A percentile compares a stretch with the other conserved stretches of the same genome.
phyloP scores from a whole-genome alignment of 2,329 filamentous ascomycete species.

The Pseudopithomyces chartarum region DNA sequence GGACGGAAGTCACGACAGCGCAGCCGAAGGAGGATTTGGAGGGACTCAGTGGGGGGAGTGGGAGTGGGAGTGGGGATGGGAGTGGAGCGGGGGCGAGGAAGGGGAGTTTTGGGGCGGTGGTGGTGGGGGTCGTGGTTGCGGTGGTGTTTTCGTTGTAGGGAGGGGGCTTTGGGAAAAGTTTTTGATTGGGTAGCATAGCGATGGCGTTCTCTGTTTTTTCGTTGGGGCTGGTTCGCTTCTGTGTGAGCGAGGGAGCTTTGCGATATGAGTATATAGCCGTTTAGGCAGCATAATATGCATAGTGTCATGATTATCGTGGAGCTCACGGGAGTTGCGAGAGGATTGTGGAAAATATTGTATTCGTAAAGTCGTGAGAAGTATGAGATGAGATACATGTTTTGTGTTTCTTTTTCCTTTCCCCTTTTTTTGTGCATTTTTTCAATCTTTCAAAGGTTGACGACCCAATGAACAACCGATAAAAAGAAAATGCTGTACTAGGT shows the following conservation, averaged over 20 bases:
- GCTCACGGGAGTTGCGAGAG: background rate
- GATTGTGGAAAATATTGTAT: background rate
- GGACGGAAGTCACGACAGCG: conserved; percentile 28
- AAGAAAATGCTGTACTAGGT: too few relatives aligned
- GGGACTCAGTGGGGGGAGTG: too few relatives aligned
- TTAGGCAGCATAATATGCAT: background rate
- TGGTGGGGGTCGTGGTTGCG: conserved; percentile 18
- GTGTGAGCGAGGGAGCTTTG: background rate
- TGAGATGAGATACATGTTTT: too few relatives aligned
- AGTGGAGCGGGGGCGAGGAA: conserved; percentile 21
- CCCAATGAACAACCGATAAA: too few relatives aligned
- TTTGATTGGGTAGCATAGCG: conserved; percentile 20
- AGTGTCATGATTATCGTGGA: background rate
- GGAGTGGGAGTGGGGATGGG: background rate
- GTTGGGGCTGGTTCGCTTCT: background rate
- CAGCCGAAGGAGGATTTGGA: conserved; percentile 15
- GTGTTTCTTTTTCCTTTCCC: too few relatives aligned
- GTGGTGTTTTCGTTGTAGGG: conserved; percentile 31
- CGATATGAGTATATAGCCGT: background rate
- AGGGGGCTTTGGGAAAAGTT: background rate
- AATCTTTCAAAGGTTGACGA: too few relatives aligned
- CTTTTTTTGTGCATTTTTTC: too few relatives aligned
- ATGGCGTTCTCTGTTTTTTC: conserved; percentile 20
- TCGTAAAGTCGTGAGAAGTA: background rate
- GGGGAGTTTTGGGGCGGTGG: conserved; percentile 33